Evolutionary conservation across 148 eudicot species (phyloP).

Genomic region (Suaeda aralocaspica): DNA sequence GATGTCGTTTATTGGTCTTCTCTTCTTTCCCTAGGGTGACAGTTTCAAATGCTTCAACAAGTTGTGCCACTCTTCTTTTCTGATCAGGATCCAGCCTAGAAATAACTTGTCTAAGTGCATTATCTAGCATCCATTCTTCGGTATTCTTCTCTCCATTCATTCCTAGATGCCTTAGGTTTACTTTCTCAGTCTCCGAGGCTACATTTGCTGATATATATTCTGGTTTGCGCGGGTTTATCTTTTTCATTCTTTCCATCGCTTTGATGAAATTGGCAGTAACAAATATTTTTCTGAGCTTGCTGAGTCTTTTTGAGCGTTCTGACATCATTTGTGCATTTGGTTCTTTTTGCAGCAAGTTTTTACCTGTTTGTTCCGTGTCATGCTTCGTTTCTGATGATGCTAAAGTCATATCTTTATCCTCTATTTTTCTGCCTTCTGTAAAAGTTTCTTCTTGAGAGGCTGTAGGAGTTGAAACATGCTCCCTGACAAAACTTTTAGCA

Average conservation of each 20-base stretch:
- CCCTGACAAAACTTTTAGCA: constrained; percentile 6
- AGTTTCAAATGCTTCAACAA: constrained; percentile 41
- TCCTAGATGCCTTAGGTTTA: constrained; percentile 49
- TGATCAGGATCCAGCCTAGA: constrained; percentile 50
- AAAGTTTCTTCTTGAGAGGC: constrained; percentile 15
- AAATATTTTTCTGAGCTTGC: constrained; percentile 61
- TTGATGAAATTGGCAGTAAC: constrained; percentile 62
- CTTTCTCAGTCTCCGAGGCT: constrained; percentile 49
- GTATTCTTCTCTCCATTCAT: constrained; percentile 50
- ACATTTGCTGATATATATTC: constrained; percentile 29
- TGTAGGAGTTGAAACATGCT: constrained; percentile 7
- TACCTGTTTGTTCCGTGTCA: constrained; percentile 8
- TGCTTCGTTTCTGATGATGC: constrained; percentile 19
- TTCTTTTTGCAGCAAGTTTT: constrained; percentile 20
- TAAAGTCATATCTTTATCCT: constrained; percentile 8
- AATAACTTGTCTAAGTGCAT: constrained; percentile 68
- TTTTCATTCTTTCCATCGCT: constrained; percentile 72
- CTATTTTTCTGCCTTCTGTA: constrained; percentile 8
- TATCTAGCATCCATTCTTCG: constrained; percentile 93
- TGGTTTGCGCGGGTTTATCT: constrained; percentile 49
- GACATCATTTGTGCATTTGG: constrained; percentile 26
- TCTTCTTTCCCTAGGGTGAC: constrained; percentile 29
- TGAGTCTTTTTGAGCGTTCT: constrained; percentile 53
- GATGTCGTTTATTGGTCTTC: constrained; percentile 13
- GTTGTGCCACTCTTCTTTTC: constrained; percentile 39